These are phyloP conservation scores for Globisporangium rhizosaccharum DNA, from an alignment of 352 stramenopile genomes.

Conservation along the genomic window DNA sequence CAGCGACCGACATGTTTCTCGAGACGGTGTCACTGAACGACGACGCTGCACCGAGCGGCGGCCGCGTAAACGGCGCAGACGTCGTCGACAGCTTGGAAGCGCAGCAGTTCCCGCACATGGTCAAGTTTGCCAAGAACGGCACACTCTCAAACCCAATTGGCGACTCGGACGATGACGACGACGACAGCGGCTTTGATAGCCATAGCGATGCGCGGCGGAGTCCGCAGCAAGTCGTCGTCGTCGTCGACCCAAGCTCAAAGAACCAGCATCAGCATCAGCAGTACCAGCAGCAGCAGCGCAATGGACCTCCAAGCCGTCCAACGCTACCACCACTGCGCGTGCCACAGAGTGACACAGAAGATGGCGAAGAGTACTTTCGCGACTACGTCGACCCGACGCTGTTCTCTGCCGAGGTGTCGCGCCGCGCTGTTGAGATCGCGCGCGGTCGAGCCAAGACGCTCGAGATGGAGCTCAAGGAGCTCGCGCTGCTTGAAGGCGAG, in stretches of 20 bases:
- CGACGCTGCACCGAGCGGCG: slow-evolving; percentile 20
- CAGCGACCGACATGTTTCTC: slow-evolving; percentile 39
- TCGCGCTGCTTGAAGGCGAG: slow-evolving; percentile 39
- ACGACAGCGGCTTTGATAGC: slow-evolving; percentile 7
- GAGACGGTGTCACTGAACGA: slow-evolving; percentile 79
- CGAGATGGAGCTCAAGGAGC: slow-evolving; percentile 71
- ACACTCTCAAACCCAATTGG: slow-evolving; percentile 14
- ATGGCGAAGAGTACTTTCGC: slow-evolving; percentile 31
- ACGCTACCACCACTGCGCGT: slow-evolving; percentile 17
- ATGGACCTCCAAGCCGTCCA: slow-evolving; percentile 9
- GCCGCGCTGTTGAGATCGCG: slow-evolving; percentile 79
- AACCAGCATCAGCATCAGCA: slow-evolving; percentile 20
- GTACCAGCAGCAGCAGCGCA: neutral
- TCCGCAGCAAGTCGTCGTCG: slow-evolving; percentile 26
- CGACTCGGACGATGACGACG: slow-evolving; percentile 21
- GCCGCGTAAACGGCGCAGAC: slow-evolving; percentile 4
- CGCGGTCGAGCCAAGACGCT: slow-evolving; percentile 69
- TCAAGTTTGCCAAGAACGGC: slow-evolving; percentile 19
- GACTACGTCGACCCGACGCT: slow-evolving; percentile 78
- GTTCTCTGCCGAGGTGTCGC: slow-evolving; percentile 78
- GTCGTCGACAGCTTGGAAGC: slow-evolving; percentile 42
- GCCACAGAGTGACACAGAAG: slow-evolving; percentile 22
- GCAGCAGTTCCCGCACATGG: slow-evolving; percentile 30
- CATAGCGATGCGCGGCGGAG: neutral
- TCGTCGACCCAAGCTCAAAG: slow-evolving; percentile 21